Evolutionary conservation across 2,329 filamentous ascomycete species (phyloP), one percentile per base, ranked within the genome.

Genomic region (Parascedosporium putredinis): DNA sequence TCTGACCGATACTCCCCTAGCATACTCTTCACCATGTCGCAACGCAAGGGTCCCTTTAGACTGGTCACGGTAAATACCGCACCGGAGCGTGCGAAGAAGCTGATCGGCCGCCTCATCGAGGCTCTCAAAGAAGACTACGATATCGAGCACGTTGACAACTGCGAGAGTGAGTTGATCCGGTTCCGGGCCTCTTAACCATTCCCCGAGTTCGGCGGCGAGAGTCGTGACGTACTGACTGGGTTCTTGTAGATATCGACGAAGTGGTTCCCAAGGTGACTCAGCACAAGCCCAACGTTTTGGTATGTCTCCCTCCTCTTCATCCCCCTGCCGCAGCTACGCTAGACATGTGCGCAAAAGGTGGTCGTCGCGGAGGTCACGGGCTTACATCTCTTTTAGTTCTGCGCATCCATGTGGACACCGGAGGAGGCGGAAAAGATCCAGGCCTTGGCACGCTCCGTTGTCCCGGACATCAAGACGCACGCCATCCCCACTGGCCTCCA

Each of bases 51-150:
- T 16, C 79, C 79, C 3, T 85, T 73, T 65, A 75, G 70, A 56
- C 73, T 86, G 10, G 74, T 84, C 25, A 86, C 80, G 2, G 80
- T 86, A 55, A 86, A 85, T 65, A 84, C 75, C 1, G 79, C 75
- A 2, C 81, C 82, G 1, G 81, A 83, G 54, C 71, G 81, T 50
- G 83, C 82, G 29, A 77, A 79, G 64, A 65, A 69, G 6, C 64
- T 86, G 29, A 76, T 84, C 57, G 81, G 81, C 9, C 72, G 77
- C 0, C 63, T 86, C 33, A 70, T 75, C 9, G 77, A 83, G 50
- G 73, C 71, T 10, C 63, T 86, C 27, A 81, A 79, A 60, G 79
- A 83, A 50, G 67, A 66, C 34, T 86, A 84, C 62, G 77, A 71
- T 1, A 84, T 86, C 55, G 67, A 74, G 33, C 71, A 86, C 59